Evolutionary conservation across 768 basidiomycete genomes (phyloP), one percentile per base, ranked within the genome.

Genomic region (Tremella fuciformis): DNA sequence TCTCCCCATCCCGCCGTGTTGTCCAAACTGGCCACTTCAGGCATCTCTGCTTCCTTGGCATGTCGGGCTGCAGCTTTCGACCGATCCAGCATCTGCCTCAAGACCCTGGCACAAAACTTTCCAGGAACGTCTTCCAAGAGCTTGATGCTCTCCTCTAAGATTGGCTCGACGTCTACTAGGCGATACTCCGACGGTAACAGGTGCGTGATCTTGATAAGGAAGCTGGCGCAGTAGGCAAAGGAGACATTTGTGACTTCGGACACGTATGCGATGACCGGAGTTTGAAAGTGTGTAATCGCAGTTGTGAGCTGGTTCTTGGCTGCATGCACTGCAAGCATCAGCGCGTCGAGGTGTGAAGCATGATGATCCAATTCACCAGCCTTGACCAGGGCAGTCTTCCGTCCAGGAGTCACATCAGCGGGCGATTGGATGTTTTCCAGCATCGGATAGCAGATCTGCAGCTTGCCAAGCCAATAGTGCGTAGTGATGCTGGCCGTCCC

Each of bases 241-340:
- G 16, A 22, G 18, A 50, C 49, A 21, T 50, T 50, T n/a, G 49
- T 50, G 4, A 50, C 49, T 26, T 50, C 49, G 49, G 49, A 50
- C 16, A 50, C 49, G 18, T 50, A 50, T 6, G n/a, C 25, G 49
- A 50, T 26, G 8, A 50, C n/a, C 7, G 49, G 49, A 3, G 49
- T n/a, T 29, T 50, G 49, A 50, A 22, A 50, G 18, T 22, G 49
- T 50, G n/a, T 24, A 8, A 50, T n/a, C 6, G 49, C 49, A 7
- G 25, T 26, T 50, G 15, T 26, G 16, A 50, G 49, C 49, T 18
- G 25, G 8, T 46, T n/a, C n/a, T n/a, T 46, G 7, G 42, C 42
- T 18, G 42, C 42, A 34, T 34, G 29, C 6, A 34, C 29, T 34
- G 29, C 29, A 4, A 34, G 11, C 29, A 34, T 34, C 29, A 34